A percentile compares a stretch with the other conserved stretches of the same genome.
These are phyloP conservation scores for Eragrostis tef DNA, from an alignment of 202 grass and related monocot species.

Conservation along the genomic window DNA sequence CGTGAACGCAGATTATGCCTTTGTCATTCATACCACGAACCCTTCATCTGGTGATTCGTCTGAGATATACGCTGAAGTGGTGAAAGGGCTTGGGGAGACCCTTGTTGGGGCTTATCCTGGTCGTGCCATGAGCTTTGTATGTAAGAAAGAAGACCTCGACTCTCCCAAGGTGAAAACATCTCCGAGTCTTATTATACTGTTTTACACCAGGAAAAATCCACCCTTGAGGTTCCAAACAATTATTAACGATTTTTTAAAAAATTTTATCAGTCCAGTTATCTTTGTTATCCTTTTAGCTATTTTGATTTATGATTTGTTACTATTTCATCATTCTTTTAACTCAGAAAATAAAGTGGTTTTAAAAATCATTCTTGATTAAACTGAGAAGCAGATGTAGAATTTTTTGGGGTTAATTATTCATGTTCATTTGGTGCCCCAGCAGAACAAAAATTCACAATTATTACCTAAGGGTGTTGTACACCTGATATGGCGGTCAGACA, in stretches of 20 bases:
- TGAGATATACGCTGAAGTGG: conserved; percentile 97
- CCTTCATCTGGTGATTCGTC: conserved; percentile 90
- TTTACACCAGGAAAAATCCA: not conserved
- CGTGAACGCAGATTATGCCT: conserved; percentile 95
- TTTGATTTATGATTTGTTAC: not conserved
- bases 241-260: not conserved
- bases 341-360: not conserved
- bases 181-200: conserved; percentile 9
- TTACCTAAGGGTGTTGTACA: not conserved
- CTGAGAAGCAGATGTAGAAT: not conserved
- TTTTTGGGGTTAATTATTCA: not conserved
- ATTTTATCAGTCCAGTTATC: not conserved
- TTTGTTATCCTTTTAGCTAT: not conserved
- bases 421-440: not conserved
- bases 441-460: not conserved
- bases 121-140: conserved; percentile 89
- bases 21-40: conserved; percentile 96
- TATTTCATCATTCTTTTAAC: conserved; percentile 4
- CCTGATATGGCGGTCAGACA: conserved; percentile 10
- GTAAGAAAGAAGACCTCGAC: conserved; percentile 78
- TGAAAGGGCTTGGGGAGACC: conserved; percentile 97
- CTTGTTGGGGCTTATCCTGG: conserved; percentile 97
- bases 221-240: not conserved
- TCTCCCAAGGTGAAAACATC: conserved; percentile 68
- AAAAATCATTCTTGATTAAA: not conserved